Conservation (phyloP, 2,329 filamentous ascomycete species). For the Pestalotiopsis sp. region DNA sequence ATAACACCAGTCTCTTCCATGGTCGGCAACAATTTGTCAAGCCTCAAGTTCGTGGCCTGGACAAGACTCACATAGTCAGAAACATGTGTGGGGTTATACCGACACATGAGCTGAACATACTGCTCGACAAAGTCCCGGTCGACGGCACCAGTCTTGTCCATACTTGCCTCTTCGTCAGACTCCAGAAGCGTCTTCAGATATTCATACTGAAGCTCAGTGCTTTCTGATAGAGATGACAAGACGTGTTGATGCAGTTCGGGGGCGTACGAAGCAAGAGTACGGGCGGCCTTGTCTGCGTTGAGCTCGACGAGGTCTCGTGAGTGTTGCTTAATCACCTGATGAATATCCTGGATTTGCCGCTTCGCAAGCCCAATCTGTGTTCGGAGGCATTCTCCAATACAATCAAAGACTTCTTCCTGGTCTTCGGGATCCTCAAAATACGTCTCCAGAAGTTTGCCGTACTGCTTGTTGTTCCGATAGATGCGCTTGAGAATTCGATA, state of each 20-base stretch:
- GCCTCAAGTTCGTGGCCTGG: conserved; percentile 74
- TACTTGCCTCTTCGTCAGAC: conserved; percentile 40
- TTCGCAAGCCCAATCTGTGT: conserved; percentile 63
- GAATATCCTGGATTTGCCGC: conserved; percentile 74
- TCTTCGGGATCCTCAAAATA: conserved; percentile 87
- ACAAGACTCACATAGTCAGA: conserved; percentile 80
- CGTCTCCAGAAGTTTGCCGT: conserved; percentile 73
- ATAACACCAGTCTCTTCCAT: conserved; percentile 90
- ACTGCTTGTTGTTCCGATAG: conserved; percentile 80
- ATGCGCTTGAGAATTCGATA: conserved; percentile 90
- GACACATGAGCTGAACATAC: conserved; percentile 91
- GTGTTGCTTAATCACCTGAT: conserved; percentile 66
- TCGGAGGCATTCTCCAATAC: conserved; percentile 75
- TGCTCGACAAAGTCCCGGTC: conserved; percentile 72
- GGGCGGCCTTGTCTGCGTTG: conserved; percentile 66
- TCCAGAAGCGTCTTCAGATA: conserved; percentile 81
- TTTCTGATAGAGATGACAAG: conserved; percentile 62
- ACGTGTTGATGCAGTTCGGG: conserved; percentile 68
- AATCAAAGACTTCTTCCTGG: conserved; percentile 74
- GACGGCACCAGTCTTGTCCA: conserved; percentile 33
- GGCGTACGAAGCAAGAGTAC: conserved; percentile 63
- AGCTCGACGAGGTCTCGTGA: conserved; percentile 69
- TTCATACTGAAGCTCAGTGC: conserved; percentile 69
- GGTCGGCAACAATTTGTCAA: conserved; percentile 80
- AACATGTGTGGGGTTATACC: conserved; percentile 79